These are phyloP conservation scores for Tolypocladium inflatum DNA, from an alignment of 2,329 filamentous ascomycete species.

Conservation along the genomic window DNA sequence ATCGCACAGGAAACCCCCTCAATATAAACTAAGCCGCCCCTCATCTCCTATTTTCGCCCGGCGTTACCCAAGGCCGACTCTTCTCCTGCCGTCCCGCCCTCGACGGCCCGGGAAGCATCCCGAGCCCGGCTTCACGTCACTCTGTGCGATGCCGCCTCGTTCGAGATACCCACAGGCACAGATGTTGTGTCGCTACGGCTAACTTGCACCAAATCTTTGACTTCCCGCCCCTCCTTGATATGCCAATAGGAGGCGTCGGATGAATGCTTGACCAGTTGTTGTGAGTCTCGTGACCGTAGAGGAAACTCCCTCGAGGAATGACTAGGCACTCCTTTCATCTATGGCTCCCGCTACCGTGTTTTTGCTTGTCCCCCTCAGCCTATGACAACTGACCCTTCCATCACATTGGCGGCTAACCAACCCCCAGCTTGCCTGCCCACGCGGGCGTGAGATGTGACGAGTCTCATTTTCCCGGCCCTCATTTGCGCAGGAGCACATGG, in stretches of 20 bases:
- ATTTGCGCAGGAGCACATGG: background rate
- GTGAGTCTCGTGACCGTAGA: background rate
- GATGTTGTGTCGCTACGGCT: background rate
- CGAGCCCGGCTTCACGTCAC: background rate
- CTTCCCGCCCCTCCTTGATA: background rate
- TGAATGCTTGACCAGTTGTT: background rate
- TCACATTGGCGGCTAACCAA: background rate
- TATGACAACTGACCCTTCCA: background rate
- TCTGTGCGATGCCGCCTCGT: background rate
- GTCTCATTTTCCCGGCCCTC: background rate
- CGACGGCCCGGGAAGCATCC: background rate
- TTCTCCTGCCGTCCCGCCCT: background rate
- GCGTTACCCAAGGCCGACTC: background rate
- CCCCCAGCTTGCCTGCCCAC: background rate
- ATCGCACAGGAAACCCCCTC: background rate
- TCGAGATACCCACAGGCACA: background rate
- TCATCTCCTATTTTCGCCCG: background rate
- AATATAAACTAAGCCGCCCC: background rate
- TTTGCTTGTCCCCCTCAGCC: background rate
- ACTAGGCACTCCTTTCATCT: background rate
- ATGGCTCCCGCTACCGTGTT: background rate
- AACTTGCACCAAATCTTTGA: background rate
- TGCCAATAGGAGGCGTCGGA: background rate
- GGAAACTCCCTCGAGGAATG: background rate
- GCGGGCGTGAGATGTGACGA: slow-evolving; percentile 1